Base-by-base conservation (phyloP, 2,329 filamentous ascomycete genomes). In the Clonostachys sp. region DNA sequence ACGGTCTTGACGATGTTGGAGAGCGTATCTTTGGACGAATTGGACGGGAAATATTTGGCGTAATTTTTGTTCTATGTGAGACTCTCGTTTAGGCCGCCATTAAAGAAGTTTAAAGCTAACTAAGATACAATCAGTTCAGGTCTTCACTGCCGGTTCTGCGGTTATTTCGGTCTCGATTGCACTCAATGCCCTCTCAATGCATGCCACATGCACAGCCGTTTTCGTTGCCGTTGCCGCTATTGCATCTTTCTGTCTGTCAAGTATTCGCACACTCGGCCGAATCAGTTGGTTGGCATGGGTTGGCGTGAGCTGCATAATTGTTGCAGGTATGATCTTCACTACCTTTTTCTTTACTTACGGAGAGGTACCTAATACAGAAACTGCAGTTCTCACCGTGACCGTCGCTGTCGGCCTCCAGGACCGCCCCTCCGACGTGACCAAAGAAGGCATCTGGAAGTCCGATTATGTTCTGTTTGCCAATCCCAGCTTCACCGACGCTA, bases 171-270 rank as follows among this genome's bases (percentile, higher is more conserved):
- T 65, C 4, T 72, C 67, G 0, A 72, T 70, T 35, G 64, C 54
- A 1, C 53, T 73, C 8, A 73, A 73, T 50, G 60, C 69, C 5
- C 51, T 72, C 5, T 71, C 68, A 0, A 51, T 56, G 0, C 68
- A 72, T 45, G 68, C 54, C 6, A 51, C 61, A 9, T 71, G 68
- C 51, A 72, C 69, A 4, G 67, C 67, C 3, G 53, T 65, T 16
- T 72, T 71, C 38, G 64, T 70, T 9, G 66, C 60, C 6, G 58
- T 96, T 49, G 89, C 90, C 57, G 89, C 84, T 1, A 95, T 89
- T 35, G 84, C 84, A 62, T 95, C 91, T 62, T 95, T 95, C 63
- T 96, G 91, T 70, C 96, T 96, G 35, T 94, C 77, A 2, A 96
- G 76, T 87, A 96, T 92, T 47, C 89, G 84, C 3, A 66, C 63